phyloP scores from a whole-genome alignment of 192 early-diverging fungal genomes.

The Jimgerdemannia flammicorona region DNA sequence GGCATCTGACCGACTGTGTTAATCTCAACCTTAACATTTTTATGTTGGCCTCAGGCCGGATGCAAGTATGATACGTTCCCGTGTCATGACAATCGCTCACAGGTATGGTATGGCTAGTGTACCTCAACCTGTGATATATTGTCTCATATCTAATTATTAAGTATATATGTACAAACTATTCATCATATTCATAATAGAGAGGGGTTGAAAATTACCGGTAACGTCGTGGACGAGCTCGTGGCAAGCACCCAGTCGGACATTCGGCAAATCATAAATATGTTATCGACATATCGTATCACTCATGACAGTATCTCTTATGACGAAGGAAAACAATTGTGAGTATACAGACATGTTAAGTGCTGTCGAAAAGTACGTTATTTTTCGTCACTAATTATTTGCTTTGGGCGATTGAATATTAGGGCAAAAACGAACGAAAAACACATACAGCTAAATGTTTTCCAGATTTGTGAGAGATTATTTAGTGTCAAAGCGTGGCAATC shows the following conservation, averaged over 20 bases:
- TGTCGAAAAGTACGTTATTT: background rate
- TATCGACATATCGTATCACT: slow-evolving; percentile 85
- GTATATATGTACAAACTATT: too few relatives aligned
- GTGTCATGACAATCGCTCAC: slow-evolving; percentile 73
- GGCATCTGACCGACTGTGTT: background rate
- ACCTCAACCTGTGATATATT: too few relatives aligned
- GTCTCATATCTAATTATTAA: too few relatives aligned
- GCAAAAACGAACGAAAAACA: slow-evolving; percentile 27
- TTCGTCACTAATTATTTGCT: background rate
- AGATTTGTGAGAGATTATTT: slow-evolving; percentile 67
- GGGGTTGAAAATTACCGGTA: slow-evolving; percentile 66
- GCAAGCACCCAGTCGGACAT: slow-evolving; percentile 83
- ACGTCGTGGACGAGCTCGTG: slow-evolving; percentile 81
- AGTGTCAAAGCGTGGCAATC: slow-evolving; percentile 33
- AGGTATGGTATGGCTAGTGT: slow-evolving; percentile 24
- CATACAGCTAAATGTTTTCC: slow-evolving; percentile 60
- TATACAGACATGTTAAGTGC: background rate
- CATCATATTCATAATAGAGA: slow-evolving; percentile 44
- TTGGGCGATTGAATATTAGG: slow-evolving; percentile 13
- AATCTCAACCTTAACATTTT: background rate
- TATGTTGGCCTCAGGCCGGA: slow-evolving; percentile 32
- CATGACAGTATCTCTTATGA: slow-evolving; percentile 70
- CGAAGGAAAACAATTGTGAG: slow-evolving; percentile 71
- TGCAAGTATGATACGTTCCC: slow-evolving; percentile 47
- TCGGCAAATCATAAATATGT: slow-evolving; percentile 91